phyloP scores from a whole-genome alignment of 1,284 basidiomycete genomes.

The Peniophora sp. region DNA sequence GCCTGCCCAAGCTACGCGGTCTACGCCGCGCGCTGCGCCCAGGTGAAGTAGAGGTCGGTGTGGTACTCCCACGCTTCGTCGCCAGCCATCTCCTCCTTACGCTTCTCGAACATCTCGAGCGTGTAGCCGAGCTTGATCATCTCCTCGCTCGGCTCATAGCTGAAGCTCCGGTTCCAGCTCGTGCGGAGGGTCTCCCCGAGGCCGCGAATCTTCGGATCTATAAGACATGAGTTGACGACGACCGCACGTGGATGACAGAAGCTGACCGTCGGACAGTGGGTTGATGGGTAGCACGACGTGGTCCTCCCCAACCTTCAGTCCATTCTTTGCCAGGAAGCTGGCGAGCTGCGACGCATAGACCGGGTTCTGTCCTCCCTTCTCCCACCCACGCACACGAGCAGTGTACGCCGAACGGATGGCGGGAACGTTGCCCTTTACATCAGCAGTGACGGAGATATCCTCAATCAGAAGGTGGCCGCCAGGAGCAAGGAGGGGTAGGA shows the following conservation, averaged over 20 bases:
- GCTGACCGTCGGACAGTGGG: not conserved
- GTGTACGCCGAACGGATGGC: slow-evolving; percentile 1
- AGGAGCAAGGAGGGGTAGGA: slow-evolving; percentile 12
- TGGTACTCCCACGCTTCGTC: not conserved
- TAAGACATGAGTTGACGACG: not conserved
- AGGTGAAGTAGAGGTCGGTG: not conserved
- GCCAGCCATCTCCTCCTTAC: not conserved
- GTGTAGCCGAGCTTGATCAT: not conserved
- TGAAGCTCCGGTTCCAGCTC: not conserved
- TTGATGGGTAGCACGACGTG: slow-evolving; percentile 1
- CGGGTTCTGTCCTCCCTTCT: slow-evolving; percentile 2
- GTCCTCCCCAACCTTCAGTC: slow-evolving; percentile 4
- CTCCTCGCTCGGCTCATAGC: not conserved
- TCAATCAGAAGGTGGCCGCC: slow-evolving; percentile 17
- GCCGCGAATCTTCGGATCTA: not conserved
- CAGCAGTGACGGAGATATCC: slow-evolving; percentile 7
- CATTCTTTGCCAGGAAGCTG: slow-evolving; percentile 1
- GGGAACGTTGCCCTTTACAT: not conserved
- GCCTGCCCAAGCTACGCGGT: too few species aligned
- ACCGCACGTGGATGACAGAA: not conserved
- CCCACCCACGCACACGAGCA: slow-evolving; percentile 1
- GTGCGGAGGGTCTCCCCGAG: not conserved
- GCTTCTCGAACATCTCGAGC: not conserved
- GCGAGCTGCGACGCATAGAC: not conserved
- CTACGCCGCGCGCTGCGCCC: not conserved